Percentiles rank a stretch among this genome's conserved stretches.
These are phyloP conservation scores for Aspergillus ostianus DNA, from an alignment of 495 filamentous ascomycete genomes.

Conservation along the genomic window DNA sequence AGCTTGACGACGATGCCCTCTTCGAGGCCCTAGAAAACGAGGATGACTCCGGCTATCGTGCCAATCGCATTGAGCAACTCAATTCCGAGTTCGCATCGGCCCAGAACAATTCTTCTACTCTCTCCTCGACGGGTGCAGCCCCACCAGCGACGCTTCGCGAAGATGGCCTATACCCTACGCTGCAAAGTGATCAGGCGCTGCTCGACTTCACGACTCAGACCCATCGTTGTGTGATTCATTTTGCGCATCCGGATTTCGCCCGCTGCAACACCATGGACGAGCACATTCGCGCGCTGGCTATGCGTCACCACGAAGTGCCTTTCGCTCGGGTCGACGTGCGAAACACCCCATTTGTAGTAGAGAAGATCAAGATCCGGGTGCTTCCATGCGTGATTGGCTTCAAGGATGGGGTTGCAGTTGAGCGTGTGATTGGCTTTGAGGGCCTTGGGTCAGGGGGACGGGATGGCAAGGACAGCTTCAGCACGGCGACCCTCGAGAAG, in stretches of 20 bases:
- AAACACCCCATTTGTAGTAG: slow-evolving; percentile 70
- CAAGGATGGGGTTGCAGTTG: slow-evolving; percentile 62
- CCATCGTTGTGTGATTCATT: slow-evolving; percentile 68
- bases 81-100: slow-evolving; percentile 58
- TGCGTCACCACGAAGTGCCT: slow-evolving; percentile 64
- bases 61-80: slow-evolving; percentile 68
- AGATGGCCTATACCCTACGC: slow-evolving; percentile 53
- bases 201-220: slow-evolving; percentile 68
- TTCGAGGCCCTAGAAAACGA: slow-evolving; percentile 67
- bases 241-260: slow-evolving; percentile 71
- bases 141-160: slow-evolving; percentile 26
- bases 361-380: slow-evolving; percentile 66
- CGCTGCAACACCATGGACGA: slow-evolving; percentile 70
- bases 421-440: slow-evolving; percentile 74
- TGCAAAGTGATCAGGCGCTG: slow-evolving; percentile 62
- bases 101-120: slow-evolving; percentile 28
- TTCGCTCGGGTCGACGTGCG: slow-evolving; percentile 70
- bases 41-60: slow-evolving; percentile 62
- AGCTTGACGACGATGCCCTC: slow-evolving; percentile 69
- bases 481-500: slow-evolving; percentile 60
- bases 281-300: slow-evolving; percentile 60
- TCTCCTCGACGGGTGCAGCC: slow-evolving; percentile 21
- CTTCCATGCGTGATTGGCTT: slow-evolving; percentile 77
- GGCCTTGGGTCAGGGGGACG: slow-evolving; percentile 58
- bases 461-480: slow-evolving; percentile 59